phyloP scores from a whole-genome alignment of 2,329 filamentous ascomycete species.

The Colletotrichum agaves region DNA sequence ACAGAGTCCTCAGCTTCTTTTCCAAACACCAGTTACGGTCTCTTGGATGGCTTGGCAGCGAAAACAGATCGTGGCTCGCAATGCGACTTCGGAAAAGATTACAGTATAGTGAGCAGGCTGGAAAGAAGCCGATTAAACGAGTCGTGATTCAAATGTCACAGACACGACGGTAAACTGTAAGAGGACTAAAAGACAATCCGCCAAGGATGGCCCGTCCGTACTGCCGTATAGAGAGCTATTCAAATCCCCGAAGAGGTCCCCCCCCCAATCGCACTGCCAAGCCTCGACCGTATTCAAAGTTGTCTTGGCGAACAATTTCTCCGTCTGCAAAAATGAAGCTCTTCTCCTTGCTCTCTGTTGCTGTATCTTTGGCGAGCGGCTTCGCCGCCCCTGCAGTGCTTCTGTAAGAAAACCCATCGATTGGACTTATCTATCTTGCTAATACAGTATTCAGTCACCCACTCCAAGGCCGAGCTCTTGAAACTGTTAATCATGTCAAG shows the following conservation, averaged over 20 bases:
- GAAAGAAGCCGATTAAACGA: not conserved
- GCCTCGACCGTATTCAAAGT: no score
- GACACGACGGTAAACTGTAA: not conserved
- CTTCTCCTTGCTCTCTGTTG: not conserved
- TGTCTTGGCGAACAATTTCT: not conserved
- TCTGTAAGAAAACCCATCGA: not conserved
- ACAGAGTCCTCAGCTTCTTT: no score
- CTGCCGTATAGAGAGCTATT: not conserved
- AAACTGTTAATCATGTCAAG: not conserved
- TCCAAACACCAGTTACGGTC: no score
- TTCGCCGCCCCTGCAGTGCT: not conserved
- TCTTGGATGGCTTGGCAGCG: no score
- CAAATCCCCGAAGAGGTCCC: not conserved
- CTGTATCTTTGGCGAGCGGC: not conserved
- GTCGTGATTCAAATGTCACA: constrained; percentile 1
- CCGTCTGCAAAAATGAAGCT: not conserved
- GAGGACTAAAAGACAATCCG: not conserved
- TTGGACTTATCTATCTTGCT: not conserved
- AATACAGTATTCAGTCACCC: not conserved
- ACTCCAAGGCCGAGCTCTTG: not conserved
- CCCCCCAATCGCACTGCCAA: not conserved
- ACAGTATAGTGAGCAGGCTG: not conserved
- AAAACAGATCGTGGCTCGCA: no score
- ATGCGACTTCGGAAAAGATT: no score
- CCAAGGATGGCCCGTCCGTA: not conserved